Base-by-base conservation (phyloP, 2,329 filamentous ascomycete genomes). In the Ophiobolus disseminans region DNA sequence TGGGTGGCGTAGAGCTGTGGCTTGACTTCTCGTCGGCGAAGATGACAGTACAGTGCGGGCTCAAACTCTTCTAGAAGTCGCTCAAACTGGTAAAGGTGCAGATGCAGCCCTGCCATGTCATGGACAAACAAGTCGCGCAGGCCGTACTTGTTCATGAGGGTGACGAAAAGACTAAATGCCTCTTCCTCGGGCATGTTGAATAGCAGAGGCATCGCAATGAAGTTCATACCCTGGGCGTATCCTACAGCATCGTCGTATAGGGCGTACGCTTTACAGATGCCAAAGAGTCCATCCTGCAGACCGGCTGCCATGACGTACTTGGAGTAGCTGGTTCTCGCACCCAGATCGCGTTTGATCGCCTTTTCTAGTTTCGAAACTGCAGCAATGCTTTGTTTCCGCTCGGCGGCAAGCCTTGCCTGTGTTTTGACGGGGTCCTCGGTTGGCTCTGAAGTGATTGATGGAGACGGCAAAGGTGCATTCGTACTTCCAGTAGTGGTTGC, bases 181-280 rank as follows among this genome's bases (percentile, higher is more conserved):
- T 99, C 94, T 68, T 96, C 91, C 75, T 97, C 93, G 2, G 92
- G 89, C 92, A 97, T 96, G 71, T 97, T 97, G 77, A 99, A 97
- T 1, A 99, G 79, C 14, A 99, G 74, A 19, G 95, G 94, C 91
- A 97, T 97, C 39, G 91, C 89, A 50, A 99, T 85, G 67, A 99
- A 99, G 70, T 97, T 99, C 89, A 99, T 97, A 68, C 94, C 94
- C 73, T 99, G 94, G 0, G 95, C 93, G 73, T 99, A 99, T 23
- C 94, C 93, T 26, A 99, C 94, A 6, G 82, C 88, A 66, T 96
- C 91, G 66, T 99, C 94, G 62, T 92, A 97, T 22, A 99, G 80
- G 11, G 94, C 94, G 75, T 99, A 99, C 1, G 94, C 92, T 74
- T 97, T 99, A 78, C 94, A 99, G 26, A 99, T 85, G 28, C 92